Evolutionary conservation across 768 basidiomycete genomes (phyloP).

Genomic region (Leccinum subgranulosum): DNA sequence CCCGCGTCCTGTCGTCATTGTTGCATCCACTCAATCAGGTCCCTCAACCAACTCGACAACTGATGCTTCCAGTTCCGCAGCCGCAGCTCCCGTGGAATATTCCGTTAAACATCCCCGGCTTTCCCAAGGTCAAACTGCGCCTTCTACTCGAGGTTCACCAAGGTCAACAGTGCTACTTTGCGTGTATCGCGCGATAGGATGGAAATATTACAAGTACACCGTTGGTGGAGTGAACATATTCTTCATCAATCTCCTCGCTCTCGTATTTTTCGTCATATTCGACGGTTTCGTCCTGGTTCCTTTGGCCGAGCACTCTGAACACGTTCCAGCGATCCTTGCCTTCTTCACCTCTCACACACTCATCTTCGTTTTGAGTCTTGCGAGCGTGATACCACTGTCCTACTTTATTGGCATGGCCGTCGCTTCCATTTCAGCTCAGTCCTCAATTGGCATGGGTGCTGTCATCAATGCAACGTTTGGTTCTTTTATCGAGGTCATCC

Average conservation of each 20-base stretch:
- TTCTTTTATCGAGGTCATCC: conserved; percentile 95
- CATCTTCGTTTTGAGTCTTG: conserved; percentile 81
- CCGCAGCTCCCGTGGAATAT: conserved; percentile 41
- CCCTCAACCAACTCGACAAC: conserved; percentile 5
- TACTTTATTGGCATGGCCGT: conserved; percentile 99
- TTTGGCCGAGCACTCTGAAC: conserved; percentile 59
- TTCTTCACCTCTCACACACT: conserved; percentile 69
- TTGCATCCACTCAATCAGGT: conserved; percentile 29
- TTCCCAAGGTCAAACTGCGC: conserved; percentile 86
- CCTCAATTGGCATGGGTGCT: conserved; percentile 98
- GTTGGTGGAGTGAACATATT: conserved; percentile 98
- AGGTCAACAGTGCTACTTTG: conserved; percentile 89
- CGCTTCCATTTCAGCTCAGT: conserved; percentile 97
- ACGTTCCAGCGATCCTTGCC: conserved; percentile 62
- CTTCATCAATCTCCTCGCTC: conserved; percentile 90
- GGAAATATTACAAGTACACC: conserved; percentile 98
- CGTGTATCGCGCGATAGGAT: conserved; percentile 87
- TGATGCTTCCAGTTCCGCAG: conserved; percentile 7
- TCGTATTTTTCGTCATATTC: conserved; percentile 96
- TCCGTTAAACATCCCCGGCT: conserved; percentile 72
- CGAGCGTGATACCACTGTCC: conserved; percentile 92
- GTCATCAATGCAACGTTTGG: conserved; percentile 99
- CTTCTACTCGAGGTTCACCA: conserved; percentile 64
- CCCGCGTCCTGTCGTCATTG: conserved; percentile 69
- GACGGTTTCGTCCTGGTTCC: conserved; percentile 84